These are phyloP conservation scores for Rhodotorula graminis DNA, from an alignment of 768 basidiomycete genomes.

Conservation along the genomic window DNA sequence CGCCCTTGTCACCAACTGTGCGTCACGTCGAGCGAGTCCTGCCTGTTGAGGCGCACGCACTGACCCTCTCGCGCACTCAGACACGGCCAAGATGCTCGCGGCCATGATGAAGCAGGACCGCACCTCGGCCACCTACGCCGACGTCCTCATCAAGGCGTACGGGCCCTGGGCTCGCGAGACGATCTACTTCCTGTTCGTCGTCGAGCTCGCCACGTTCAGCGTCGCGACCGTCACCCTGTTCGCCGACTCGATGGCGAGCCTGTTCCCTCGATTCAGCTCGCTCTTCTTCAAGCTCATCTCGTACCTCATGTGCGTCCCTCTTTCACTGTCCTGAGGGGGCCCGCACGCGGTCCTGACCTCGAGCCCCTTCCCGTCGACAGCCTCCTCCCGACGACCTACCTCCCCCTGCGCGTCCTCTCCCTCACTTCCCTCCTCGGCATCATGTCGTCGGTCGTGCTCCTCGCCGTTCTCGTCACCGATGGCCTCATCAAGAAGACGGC, in stretches of 20 bases:
- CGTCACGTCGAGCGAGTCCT: conserved; percentile 54
- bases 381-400: conserved; percentile 73
- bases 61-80: background rate
- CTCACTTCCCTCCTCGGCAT: conserved; percentile 84
- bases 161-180: conserved; percentile 64
- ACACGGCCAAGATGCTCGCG: conserved; percentile 80
- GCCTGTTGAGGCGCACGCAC: background rate
- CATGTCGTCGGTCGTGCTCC: conserved; percentile 67
- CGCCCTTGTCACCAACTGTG: conserved; percentile 78
- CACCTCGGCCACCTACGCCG: conserved; percentile 72
- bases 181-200: conserved; percentile 55
- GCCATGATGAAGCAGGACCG: conserved; percentile 66
- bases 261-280: conserved; percentile 64
- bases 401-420: conserved; percentile 79
- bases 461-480: conserved; percentile 73
- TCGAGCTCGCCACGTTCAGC: conserved; percentile 48
- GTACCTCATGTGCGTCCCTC: conserved; percentile 58
- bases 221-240: conserved; percentile 85
- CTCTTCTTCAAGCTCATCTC: conserved; percentile 71
- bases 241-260: conserved; percentile 72
- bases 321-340: background rate
- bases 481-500: conserved; percentile 65
- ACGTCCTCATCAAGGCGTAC: conserved; percentile 84
- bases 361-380: conserved; percentile 49
- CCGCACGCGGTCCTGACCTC: background rate